A percentile compares a stretch with the other conserved stretches of the same genome.
These are phyloP conservation scores for Letharia lupina DNA, from an alignment of 495 filamentous ascomycete genomes.

Conservation along the genomic window DNA sequence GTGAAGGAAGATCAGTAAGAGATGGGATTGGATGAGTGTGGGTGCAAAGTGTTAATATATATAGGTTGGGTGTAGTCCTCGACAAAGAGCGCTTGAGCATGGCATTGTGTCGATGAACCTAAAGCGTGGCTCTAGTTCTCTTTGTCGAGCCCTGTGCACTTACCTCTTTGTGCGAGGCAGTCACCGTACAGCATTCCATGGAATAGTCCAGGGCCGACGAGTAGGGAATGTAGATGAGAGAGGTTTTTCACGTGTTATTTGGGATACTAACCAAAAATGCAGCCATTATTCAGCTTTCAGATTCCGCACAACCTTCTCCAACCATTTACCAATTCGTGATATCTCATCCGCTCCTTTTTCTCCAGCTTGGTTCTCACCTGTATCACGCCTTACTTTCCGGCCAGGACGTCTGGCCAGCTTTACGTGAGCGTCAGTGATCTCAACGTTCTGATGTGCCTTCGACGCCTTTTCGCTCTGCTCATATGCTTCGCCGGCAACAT, in stretches of 20 bases:
- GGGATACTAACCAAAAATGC: neutral
- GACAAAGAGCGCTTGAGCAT: neutral
- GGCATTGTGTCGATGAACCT: neutral
- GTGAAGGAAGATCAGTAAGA: neutral
- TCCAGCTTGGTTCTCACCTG: neutral
- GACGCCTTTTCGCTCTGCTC: neutral
- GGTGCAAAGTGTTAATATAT: neutral
- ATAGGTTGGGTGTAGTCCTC: neutral
- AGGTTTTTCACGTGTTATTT: neutral
- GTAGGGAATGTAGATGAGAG: neutral
- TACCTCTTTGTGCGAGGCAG: neutral
- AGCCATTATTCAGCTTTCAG: neutral
- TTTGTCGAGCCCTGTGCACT: neutral
- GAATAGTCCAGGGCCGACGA: neutral
- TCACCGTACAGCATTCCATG: neutral
- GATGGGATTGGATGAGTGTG: neutral
- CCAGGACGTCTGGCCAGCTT: neutral
- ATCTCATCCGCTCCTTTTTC: neutral
- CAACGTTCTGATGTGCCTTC: neutral
- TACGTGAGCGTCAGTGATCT: neutral
- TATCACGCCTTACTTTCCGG: neutral
- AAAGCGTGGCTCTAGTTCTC: neutral
- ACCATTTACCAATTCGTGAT: neutral
- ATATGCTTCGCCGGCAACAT: neutral
- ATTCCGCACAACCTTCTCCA: neutral